Conservation (phyloP, 2,329 filamentous ascomycete genomes). For the Sporothrix inflata region DNA sequence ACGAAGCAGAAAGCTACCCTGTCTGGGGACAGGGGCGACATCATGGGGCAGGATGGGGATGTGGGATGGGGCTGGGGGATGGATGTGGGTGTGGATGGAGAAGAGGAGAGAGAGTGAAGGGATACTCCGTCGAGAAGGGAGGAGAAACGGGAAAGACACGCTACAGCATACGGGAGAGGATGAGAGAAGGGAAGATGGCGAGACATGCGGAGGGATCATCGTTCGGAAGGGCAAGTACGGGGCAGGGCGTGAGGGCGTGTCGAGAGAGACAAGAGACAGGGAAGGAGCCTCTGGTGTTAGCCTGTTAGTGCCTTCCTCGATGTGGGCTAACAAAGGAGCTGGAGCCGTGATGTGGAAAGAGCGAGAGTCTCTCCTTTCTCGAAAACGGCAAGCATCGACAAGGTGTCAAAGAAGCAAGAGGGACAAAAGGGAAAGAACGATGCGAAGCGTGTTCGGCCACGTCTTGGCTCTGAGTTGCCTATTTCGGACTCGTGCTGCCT, state of each 20-base stretch:
- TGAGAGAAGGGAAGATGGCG: background rate
- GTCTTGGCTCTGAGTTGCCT: background rate
- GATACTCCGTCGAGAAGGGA: no score
- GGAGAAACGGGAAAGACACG: constrained; percentile 9
- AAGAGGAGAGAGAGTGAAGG: background rate
- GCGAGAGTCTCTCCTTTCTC: constrained; percentile 2
- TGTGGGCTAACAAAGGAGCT: constrained; percentile 10
- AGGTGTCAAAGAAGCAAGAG: background rate
- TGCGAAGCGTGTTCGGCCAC: constrained; percentile 2
- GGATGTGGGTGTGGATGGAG: background rate
- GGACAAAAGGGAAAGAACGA: background rate
- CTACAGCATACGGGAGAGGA: background rate
- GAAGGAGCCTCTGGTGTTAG: background rate
- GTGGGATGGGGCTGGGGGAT: background rate
- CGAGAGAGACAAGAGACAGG: background rate
- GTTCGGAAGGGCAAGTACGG: background rate
- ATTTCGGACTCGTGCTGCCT: background rate
- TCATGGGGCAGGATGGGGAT: constrained; percentile 7
- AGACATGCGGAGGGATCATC: constrained; percentile 3
- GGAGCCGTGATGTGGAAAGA: background rate
- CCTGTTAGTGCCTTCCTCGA: background rate
- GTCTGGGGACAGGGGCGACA: constrained; percentile 6
- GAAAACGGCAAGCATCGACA: constrained; percentile 4
- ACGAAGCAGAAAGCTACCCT: background rate
- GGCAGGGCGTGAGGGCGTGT: background rate